These are phyloP conservation scores for Diaporthe nobilis DNA, from an alignment of 2,329 filamentous ascomycete genomes.

Conservation along the genomic window DNA sequence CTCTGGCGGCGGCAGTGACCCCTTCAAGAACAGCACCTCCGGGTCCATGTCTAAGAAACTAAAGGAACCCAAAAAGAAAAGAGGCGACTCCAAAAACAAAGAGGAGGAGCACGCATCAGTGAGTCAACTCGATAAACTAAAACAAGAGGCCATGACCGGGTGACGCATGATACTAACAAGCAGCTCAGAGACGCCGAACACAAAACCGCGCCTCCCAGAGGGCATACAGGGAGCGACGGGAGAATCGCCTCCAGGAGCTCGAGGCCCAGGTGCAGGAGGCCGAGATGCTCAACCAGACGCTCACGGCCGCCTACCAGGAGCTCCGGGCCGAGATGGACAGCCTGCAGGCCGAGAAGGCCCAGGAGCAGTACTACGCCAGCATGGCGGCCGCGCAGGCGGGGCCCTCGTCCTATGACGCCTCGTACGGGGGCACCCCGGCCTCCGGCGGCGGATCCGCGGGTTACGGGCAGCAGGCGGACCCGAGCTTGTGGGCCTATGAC, in stretches of 20 bases:
- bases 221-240: constrained; percentile 40
- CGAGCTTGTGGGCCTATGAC: constrained; percentile 27
- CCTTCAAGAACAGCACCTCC: constrained; percentile 39
- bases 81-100: constrained; percentile 37
- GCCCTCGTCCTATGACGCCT: constrained; percentile 15
- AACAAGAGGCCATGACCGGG: neutral
- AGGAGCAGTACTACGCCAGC: constrained; percentile 39
- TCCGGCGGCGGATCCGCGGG: neutral
- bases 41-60: constrained; percentile 41
- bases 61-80: constrained; percentile 41
- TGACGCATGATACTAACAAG: neutral
- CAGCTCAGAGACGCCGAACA: constrained; percentile 27
- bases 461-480: constrained; percentile 1
- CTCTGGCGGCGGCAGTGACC: constrained; percentile 36
- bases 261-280: constrained; percentile 40
- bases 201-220: constrained; percentile 39
- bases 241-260: constrained; percentile 38
- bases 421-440: neutral
- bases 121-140: neutral
- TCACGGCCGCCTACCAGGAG: constrained; percentile 41
- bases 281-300: constrained; percentile 39
- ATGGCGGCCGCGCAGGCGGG: neutral
- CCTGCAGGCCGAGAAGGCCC: constrained; percentile 37
- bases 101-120: constrained; percentile 40
- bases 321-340: constrained; percentile 38